A percentile compares a stretch with the other conserved stretches of the same genome.
phyloP scores from a whole-genome alignment of 2,329 filamentous ascomycete species.

The Colletotrichum theobromicola region DNA sequence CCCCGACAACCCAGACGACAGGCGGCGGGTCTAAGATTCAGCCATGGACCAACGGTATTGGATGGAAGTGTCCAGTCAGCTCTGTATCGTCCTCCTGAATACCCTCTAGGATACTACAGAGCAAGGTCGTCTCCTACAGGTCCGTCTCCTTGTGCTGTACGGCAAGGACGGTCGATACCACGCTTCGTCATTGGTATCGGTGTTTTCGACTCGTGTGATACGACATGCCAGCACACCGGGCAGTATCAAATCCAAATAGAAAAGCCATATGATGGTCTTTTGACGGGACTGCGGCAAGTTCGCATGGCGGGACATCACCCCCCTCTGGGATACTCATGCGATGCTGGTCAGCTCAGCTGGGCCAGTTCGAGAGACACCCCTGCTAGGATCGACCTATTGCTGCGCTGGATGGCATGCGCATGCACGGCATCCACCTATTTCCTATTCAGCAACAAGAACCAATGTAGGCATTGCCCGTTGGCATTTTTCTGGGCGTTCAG shows the following conservation, averaged over 20 bases:
- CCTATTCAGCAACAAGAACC: background rate
- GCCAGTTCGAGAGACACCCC: background rate
- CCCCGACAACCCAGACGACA: constrained; percentile 28
- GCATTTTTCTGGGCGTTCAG: background rate
- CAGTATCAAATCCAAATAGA: background rate
- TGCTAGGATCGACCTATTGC: background rate
- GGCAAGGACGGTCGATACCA: background rate
- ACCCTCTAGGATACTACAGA: background rate
- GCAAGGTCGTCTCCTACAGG: background rate
- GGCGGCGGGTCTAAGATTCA: background rate
- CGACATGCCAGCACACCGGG: background rate
- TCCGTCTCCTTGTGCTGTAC: background rate
- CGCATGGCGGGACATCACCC: background rate
- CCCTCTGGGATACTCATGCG: background rate
- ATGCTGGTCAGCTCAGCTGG: background rate
- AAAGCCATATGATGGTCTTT: background rate
- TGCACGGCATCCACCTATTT: background rate
- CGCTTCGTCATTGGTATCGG: background rate
- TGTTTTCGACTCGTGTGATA: background rate
- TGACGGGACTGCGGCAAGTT: constrained; percentile 15
- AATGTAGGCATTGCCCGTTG: background rate
- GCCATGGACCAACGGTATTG: background rate
- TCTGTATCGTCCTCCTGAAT: background rate
- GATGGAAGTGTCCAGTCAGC: background rate
- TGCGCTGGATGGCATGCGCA: too few relatives aligned